Percentiles rank a stretch among this genome's conserved stretches.
Evolutionary conservation across 1,284 basidiomycete species (phyloP).

Genomic region (Sporisorium graminicola): DNA sequence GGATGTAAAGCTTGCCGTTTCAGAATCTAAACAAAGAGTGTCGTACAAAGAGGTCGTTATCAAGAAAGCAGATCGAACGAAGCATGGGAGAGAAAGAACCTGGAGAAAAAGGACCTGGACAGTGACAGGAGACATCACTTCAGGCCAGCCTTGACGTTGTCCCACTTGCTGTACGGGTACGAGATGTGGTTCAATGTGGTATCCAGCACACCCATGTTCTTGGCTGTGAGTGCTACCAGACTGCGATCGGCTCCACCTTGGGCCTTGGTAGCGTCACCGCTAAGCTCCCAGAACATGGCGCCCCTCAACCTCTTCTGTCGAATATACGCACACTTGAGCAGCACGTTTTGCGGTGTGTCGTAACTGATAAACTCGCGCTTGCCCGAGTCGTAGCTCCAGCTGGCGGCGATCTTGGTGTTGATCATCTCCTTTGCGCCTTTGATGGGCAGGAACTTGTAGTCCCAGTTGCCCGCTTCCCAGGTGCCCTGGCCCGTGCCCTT

Average conservation of each 20-base stretch:
- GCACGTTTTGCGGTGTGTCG: conserved; percentile 79
- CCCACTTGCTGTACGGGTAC: conserved; percentile 71
- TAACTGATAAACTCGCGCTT: conserved; percentile 83
- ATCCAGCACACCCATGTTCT: conserved; percentile 65
- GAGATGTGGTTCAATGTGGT: conserved; percentile 79
- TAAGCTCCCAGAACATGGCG: conserved; percentile 77
- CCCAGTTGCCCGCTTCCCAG: conserved; percentile 73
- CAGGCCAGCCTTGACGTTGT: conserved; percentile 64
- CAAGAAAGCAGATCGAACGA: background rate
- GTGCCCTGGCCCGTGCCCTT: conserved; percentile 82
- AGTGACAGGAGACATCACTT: background rate
- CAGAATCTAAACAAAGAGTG: background rate
- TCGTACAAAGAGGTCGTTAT: conserved; percentile 4
- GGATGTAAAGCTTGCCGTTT: background rate
- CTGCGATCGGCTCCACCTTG: conserved; percentile 51
- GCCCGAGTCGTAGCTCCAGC: conserved; percentile 79
- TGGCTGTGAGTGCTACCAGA: conserved; percentile 36
- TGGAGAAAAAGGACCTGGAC: too few relatives aligned
- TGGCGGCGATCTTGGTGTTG: conserved; percentile 79
- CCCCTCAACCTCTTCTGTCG: conserved; percentile 78
- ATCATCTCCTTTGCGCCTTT: conserved; percentile 78
- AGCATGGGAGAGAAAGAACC: background rate
- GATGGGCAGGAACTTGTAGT: conserved; percentile 81
- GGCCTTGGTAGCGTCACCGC: conserved; percentile 64
- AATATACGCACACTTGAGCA: conserved; percentile 82